Evolutionary conservation across 2,329 filamentous ascomycete species (phyloP), one percentile per base, ranked within the genome.

Genomic region (Aureobasidium zeae): DNA sequence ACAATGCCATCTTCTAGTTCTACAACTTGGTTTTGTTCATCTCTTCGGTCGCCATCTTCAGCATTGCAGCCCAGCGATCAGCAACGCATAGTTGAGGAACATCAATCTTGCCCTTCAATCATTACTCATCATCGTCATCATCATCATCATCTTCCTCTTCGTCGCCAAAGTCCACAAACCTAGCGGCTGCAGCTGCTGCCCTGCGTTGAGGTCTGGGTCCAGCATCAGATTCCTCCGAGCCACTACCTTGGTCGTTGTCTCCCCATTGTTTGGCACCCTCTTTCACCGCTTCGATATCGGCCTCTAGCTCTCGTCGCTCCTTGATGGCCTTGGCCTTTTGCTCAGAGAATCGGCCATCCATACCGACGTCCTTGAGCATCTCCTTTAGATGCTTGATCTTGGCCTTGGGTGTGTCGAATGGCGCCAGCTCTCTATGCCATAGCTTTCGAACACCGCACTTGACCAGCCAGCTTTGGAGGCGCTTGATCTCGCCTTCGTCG

Each of bases 21-120:
- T 98, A 98, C 67, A 96, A 98, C 57, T 78, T 94, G 0, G 87
- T 95, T 1, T 71, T 96, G 2, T 98, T 96, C 68, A 89, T 98
- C 72, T 91, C 88, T 17, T 95, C 91, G 0, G 84, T 98, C 17
- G 87, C 89, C 6, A 79, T 94, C 48, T 95, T 96, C 68, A 94
- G 89, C 61, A 69, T 98, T 48, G 80, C 91, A 49, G 91, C 89
- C 20, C 91, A 98, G 59, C 82, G 83, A 53, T 83, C 95, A 74
- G 72, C 71, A 49, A 64, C 63, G 12, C 45, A 51, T 13, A 26
- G 47, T 32, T 36, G 37, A 22, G 22, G 28, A 6, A 19, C 7
- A 2, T n/a, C 5, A 21, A 21, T n/a, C 10, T 17, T 5, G n/a
- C 12, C 21, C 13, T 6, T 13, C 3, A 22, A 20, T 52, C 45